Percentiles rank a stretch among this genome's conserved stretches.
phyloP scores from a whole-genome alignment of 768 basidiomycete genomes.

The Boletus insuetus region DNA sequence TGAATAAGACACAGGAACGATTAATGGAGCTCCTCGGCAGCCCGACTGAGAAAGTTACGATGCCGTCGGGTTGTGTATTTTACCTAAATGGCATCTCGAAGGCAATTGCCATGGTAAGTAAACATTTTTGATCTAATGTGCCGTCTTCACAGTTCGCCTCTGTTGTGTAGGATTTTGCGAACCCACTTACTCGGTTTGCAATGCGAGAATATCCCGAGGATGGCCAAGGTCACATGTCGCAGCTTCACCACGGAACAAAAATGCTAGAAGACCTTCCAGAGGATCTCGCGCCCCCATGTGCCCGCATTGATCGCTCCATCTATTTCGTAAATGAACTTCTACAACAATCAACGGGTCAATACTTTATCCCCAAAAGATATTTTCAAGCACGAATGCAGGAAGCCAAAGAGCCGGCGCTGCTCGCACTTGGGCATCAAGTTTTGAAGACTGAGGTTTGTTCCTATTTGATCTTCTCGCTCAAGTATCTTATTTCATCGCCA shows the following conservation, averaged over 20 bases:
- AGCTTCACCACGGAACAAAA: constrained; percentile 29
- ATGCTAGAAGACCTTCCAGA: constrained; percentile 30
- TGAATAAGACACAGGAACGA: constrained; percentile 19
- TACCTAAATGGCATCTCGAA: constrained; percentile 24
- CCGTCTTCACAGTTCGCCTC: too few species aligned
- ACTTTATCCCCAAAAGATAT: constrained; percentile 14
- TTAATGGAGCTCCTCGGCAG: constrained; percentile 20
- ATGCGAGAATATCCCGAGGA: constrained; percentile 33
- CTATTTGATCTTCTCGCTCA: too few species aligned
- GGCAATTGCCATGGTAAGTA: constrained; percentile 18
- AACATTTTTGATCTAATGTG: too few species aligned
- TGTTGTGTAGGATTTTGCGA: constrained; percentile 15
- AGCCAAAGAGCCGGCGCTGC: not conserved
- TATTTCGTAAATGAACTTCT: constrained; percentile 29
- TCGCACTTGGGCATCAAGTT: constrained; percentile 7
- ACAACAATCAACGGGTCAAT: not conserved
- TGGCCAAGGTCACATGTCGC: constrained; percentile 13
- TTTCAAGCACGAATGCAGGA: constrained; percentile 6
- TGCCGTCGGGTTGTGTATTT: constrained; percentile 26
- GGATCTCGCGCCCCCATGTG: constrained; percentile 22
- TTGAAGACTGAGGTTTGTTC: not conserved
- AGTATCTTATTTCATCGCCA: too few species aligned
- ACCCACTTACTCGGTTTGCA: constrained; percentile 17
- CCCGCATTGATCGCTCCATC: constrained; percentile 13
- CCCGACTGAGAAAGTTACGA: constrained; percentile 20